These are phyloP conservation scores for Olyra latifolia DNA, from an alignment of 176 grass and related monocot species.

Conservation along the genomic window DNA sequence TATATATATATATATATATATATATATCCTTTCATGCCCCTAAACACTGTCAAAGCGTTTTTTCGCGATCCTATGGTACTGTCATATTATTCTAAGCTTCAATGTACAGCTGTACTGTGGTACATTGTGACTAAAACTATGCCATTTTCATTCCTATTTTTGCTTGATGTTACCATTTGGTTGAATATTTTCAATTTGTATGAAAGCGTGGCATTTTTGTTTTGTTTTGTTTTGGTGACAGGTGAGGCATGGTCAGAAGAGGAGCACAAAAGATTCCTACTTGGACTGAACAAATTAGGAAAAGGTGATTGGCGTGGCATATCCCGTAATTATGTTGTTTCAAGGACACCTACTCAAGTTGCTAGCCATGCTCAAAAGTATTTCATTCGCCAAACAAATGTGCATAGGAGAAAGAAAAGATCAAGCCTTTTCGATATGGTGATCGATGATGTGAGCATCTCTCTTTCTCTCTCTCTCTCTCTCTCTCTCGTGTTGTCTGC, in stretches of 20 bases:
- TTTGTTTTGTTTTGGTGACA: slow-evolving; percentile 26
- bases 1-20: too few species aligned
- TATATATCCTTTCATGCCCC: neutral
- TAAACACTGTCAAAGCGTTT: neutral
- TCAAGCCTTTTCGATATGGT: slow-evolving; percentile 72
- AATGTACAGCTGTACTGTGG: neutral
- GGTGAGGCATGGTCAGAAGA: slow-evolving; percentile 75
- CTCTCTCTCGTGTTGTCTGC: neutral
- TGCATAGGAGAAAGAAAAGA: slow-evolving; percentile 59
- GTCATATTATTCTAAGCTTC: neutral
- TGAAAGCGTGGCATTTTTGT: slow-evolving; percentile 1
- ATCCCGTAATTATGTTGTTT: slow-evolving; percentile 54
- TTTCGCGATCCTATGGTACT: neutral
- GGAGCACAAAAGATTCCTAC: slow-evolving; percentile 65
- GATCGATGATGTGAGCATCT: slow-evolving; percentile 50
- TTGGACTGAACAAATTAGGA: slow-evolving; percentile 60
- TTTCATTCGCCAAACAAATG: slow-evolving; percentile 64
- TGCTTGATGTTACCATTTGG: neutral
- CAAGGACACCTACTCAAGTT: slow-evolving; percentile 74
- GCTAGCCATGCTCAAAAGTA: slow-evolving; percentile 79
- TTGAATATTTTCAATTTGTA: neutral
- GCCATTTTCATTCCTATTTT: neutral
- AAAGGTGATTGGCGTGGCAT: slow-evolving; percentile 79
- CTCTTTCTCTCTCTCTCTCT: neutral
- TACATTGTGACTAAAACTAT: neutral